These are phyloP conservation scores for Phalaenopsis equestris DNA, from an alignment of 106 monocot species.

Conservation along the genomic window DNA sequence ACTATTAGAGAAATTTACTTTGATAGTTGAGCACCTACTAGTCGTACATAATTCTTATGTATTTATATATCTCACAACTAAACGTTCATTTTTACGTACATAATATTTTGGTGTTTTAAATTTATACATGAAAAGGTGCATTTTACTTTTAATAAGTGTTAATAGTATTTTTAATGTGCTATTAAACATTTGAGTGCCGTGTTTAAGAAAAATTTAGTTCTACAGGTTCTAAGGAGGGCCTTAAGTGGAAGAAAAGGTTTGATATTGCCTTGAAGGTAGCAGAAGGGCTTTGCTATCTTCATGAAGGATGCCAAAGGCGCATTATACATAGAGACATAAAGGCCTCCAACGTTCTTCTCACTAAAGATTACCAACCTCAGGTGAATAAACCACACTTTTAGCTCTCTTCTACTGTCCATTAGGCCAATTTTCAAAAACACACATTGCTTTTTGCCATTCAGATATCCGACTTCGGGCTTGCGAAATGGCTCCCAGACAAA, in stretches of 20 bases:
- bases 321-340: slow-evolving; percentile 99
- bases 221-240: slow-evolving; percentile 54
- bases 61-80: no score
- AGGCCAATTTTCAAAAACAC: not conserved
- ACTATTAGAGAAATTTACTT: no score
- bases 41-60: no score
- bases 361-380: slow-evolving; percentile 82
- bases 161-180: no score
- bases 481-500: slow-evolving; percentile 94
- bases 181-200: not conserved
- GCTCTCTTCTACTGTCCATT: not conserved
- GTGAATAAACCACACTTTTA: slow-evolving; percentile 16
- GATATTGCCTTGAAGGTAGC: slow-evolving; percentile 79
- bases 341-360: slow-evolving; percentile 86
- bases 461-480: slow-evolving; percentile 97
- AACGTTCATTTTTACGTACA: no score
- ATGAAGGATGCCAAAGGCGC: slow-evolving; percentile 76
- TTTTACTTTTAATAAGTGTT: no score
- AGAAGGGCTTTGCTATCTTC: slow-evolving; percentile 83
- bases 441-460: slow-evolving; percentile 7
- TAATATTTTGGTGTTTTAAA: no score
- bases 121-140: no score
- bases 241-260: slow-evolving; percentile 70
- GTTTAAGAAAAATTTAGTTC: slow-evolving; percentile 20
- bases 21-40: no score